phyloP scores from a whole-genome alignment of 2,329 filamentous ascomycete genomes.

The Akanthomyces uredinophilus region DNA sequence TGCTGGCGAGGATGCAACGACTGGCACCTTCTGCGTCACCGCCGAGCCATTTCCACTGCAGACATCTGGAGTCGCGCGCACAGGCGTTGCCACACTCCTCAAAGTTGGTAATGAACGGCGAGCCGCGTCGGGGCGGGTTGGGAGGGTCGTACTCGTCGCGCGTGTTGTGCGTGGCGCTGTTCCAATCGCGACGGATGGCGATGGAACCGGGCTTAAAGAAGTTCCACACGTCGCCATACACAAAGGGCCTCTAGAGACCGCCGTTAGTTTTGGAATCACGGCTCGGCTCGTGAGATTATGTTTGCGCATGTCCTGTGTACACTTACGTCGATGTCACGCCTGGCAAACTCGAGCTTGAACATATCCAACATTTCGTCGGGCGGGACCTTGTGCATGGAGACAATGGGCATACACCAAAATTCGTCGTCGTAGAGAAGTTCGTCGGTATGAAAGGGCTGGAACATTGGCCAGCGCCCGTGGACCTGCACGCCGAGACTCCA shows the following conservation, averaged over 20 bases:
- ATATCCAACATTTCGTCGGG: conserved; percentile 9
- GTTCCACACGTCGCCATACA: conserved; percentile 3
- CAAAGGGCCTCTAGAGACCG: neutral
- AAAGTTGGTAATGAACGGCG: neutral
- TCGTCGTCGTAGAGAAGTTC: conserved; percentile 3
- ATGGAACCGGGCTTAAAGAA: neutral
- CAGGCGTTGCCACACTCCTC: neutral
- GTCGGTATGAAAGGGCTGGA: conserved; percentile 3
- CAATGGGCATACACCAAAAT: conserved; percentile 13
- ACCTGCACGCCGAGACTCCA: conserved; percentile 3
- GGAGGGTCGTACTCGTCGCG: neutral
- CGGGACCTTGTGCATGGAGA: conserved; percentile 14
- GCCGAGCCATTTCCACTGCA: neutral
- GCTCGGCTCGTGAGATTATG: too few species aligned
- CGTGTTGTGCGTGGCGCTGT: neutral
- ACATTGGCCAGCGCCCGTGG: conserved; percentile 13
- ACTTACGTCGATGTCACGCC: neutral
- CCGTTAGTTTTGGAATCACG: conserved; percentile 23
- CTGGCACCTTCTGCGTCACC: neutral
- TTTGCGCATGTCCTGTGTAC: too few species aligned
- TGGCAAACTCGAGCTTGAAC: conserved; percentile 13
- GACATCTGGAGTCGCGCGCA: neutral
- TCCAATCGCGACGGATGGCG: conserved; percentile 1
- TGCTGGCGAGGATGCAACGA: neutral
- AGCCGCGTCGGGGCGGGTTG: too few species aligned